Base-by-base conservation (phyloP, 768 basidiomycete species). In the Phaeolepiota aurea region DNA sequence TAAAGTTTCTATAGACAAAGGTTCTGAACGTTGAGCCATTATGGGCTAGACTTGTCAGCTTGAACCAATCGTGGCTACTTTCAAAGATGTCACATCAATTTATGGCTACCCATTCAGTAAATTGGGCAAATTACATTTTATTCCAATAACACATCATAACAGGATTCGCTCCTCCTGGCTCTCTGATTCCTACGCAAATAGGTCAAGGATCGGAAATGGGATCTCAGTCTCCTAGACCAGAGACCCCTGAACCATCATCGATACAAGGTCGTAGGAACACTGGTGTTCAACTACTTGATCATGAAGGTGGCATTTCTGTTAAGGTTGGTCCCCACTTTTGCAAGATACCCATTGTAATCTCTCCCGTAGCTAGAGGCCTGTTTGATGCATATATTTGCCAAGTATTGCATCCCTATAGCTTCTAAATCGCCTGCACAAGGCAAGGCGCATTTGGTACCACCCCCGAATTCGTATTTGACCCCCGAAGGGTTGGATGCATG, bases 1-100 rank as follows among this genome's bases (percentile, higher is more conserved):
- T 44, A 97, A 64, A 25, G 76, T 71, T 55, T 96, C 90, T 45
- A 97, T 93, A 3, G 91, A 94, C 30, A 96, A 66, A 1, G 93
- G 93, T 55, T 83, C 77, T 33, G 74, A 47, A 48, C 68, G 66
- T 46, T 62, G 66, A 14, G 61, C 52, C 49, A 71, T 53, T 70
- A 82, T 79, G 7, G 12, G n/a, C n/a, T n/a, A n/a, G n/a, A n/a
- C n/a, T n/a, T n/a, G n/a, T 35, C 25, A 28, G n/a, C 25, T 7
- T 28, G 25, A 28, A n/a, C n/a, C 25, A n/a, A 7, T 28, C 25
- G n/a, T n/a, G n/a, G n/a, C n/a, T n/a, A n/a, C n/a, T n/a, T n/a
- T n/a, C n/a, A n/a, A n/a, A n/a, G n/a, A n/a, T n/a, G n/a, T n/a
- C n/a, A n/a, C n/a, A n/a, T n/a, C n/a, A n/a, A n/a, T n/a, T n/a